Conservation (phyloP, 2,329 filamentous ascomycete genomes). For the Phoma herbarum region DNA sequence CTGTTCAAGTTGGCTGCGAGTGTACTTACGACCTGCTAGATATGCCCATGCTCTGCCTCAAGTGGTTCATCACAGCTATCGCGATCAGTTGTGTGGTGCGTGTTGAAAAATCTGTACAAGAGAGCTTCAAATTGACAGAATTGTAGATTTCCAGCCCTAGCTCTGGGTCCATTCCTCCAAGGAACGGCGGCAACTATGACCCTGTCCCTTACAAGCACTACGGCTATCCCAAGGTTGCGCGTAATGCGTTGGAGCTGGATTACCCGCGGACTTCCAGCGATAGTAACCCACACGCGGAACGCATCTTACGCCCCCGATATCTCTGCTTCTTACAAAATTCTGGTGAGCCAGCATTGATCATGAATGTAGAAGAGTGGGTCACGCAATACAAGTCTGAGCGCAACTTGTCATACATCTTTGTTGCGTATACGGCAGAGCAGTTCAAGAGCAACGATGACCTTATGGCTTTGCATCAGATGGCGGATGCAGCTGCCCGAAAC, state of each 20-base stretch:
- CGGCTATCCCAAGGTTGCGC: slow-evolving; percentile 45
- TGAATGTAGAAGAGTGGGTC: slow-evolving; percentile 41
- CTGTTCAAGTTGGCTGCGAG: neutral
- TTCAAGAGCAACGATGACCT: slow-evolving; percentile 46
- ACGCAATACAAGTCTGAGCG: slow-evolving; percentile 31
- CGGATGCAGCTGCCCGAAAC: slow-evolving; percentile 50
- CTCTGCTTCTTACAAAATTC: slow-evolving; percentile 41
- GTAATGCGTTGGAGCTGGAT: slow-evolving; percentile 40
- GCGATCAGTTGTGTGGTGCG: slow-evolving; percentile 37
- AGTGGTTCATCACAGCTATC: slow-evolving; percentile 41
- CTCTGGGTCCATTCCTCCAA: slow-evolving; percentile 20
- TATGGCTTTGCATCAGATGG: slow-evolving; percentile 46
- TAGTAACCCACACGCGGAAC: slow-evolving; percentile 37
- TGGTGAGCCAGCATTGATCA: slow-evolving; percentile 30
- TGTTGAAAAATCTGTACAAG: neutral
- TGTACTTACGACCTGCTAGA: slow-evolving; percentile 25
- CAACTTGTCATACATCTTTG: slow-evolving; percentile 51
- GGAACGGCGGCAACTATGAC: slow-evolving; percentile 41
- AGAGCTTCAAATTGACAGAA: neutral
- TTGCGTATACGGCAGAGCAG: slow-evolving; percentile 55
- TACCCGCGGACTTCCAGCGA: slow-evolving; percentile 18
- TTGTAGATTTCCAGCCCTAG: slow-evolving; percentile 36
- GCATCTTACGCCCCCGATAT: slow-evolving; percentile 38
- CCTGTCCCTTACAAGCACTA: slow-evolving; percentile 39
- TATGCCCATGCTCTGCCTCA: slow-evolving; percentile 35